Conservation (phyloP, 139 green algal species). For the Coelastrella sp. region DNA sequence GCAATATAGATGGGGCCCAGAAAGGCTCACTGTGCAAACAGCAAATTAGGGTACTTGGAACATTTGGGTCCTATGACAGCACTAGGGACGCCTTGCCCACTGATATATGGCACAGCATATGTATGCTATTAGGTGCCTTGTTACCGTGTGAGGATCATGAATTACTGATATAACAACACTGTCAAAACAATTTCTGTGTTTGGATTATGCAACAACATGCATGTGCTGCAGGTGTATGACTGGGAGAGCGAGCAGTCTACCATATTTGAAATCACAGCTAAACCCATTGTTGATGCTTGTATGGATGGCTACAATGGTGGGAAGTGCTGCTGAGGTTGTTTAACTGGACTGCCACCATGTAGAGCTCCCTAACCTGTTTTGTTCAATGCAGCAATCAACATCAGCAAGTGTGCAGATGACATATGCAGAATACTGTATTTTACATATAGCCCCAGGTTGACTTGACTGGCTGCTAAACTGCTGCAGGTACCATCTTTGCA, state of each 20-base stretch:
- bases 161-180: background rate
- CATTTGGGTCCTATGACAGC: background rate
- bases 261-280: constrained; percentile 78
- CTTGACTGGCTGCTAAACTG: background rate
- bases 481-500: constrained; percentile 76
- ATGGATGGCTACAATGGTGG: constrained; percentile 84
- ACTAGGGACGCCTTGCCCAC: too few relatives aligned
- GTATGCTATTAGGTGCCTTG: too few relatives aligned
- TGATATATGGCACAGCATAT: too few relatives aligned
- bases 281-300: constrained; percentile 73
- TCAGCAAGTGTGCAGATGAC: background rate
- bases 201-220: background rate
- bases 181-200: too few relatives aligned
- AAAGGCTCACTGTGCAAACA: too few relatives aligned
- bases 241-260: constrained; percentile 69
- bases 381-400: background rate
- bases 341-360: too few relatives aligned
- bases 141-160: too few relatives aligned
- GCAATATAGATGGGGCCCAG: too few relatives aligned
- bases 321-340: background rate
- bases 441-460: background rate
- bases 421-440: background rate
- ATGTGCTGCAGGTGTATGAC: constrained; percentile 73
- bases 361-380: background rate
- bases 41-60: background rate